These are phyloP conservation scores for Leptographium procerum DNA, from an alignment of 2,329 filamentous ascomycete species.

Conservation along the genomic window DNA sequence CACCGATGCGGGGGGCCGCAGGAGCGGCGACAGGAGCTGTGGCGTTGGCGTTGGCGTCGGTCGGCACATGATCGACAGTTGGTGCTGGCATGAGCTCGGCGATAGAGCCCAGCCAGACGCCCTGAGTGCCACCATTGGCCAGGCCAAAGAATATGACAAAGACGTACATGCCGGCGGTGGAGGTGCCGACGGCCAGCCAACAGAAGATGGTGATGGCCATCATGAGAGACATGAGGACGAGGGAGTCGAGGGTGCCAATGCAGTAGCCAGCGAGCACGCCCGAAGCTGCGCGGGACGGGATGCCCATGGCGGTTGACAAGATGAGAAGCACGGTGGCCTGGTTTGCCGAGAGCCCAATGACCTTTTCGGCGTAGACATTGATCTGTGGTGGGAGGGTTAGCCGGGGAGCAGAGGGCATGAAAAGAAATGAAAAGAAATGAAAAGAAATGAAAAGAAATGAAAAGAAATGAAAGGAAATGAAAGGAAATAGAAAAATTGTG, in stretches of 20 bases:
- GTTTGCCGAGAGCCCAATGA: slow-evolving; percentile 32
- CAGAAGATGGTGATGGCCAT: slow-evolving; percentile 23
- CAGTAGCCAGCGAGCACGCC: slow-evolving; percentile 40
- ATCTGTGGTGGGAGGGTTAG: slow-evolving; percentile 14
- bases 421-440: neutral
- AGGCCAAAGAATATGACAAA: slow-evolving; percentile 34
- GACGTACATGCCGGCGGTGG: slow-evolving; percentile 26
- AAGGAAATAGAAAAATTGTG: neutral
- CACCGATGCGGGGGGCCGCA: slow-evolving; percentile 23
- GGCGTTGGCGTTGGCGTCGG: neutral
- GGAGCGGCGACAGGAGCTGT: too few relatives aligned
- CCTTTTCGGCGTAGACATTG: slow-evolving; percentile 21
- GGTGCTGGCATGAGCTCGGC: slow-evolving; percentile 25
- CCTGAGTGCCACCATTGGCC: slow-evolving; percentile 29
- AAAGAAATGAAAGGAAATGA: neutral
- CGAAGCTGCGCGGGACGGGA: slow-evolving; percentile 41
- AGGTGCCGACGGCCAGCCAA: slow-evolving; percentile 41
- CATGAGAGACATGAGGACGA: slow-evolving; percentile 29
- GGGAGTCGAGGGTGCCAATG: slow-evolving; percentile 43
- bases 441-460: neutral
- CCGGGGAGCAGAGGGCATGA: neutral
- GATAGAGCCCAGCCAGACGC: slow-evolving; percentile 21
- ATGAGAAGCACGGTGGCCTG: slow-evolving; percentile 44
- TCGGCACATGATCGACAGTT: neutral
- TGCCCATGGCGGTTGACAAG: slow-evolving; percentile 44